phyloP scores from a whole-genome alignment of 1,139 yeast genomes.

The Sugiyamaella castrensis region DNA sequence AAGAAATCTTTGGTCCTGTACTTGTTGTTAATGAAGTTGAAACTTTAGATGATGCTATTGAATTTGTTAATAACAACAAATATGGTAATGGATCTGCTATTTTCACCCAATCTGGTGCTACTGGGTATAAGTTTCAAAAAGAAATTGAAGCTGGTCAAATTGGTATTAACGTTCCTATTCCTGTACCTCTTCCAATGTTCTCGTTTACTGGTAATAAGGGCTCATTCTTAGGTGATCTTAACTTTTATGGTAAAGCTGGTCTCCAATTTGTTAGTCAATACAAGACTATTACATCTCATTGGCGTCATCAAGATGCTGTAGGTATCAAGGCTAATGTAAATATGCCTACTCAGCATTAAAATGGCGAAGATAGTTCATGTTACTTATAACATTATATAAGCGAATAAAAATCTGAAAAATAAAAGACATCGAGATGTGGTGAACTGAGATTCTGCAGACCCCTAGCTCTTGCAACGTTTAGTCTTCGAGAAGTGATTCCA shows the following conservation, averaged over 20 bases:
- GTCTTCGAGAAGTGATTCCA: too few relatives aligned
- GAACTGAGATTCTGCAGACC: too few relatives aligned
- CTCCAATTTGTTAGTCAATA: slow-evolving; percentile 70
- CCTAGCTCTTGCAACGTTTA: too few relatives aligned
- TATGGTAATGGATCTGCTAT: slow-evolving; percentile 76
- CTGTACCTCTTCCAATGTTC: slow-evolving; percentile 83
- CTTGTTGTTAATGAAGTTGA: slow-evolving; percentile 61
- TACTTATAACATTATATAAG: too few relatives aligned
- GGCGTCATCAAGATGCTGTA: slow-evolving; percentile 57
- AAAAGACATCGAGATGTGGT: too few relatives aligned
- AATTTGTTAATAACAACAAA: slow-evolving; percentile 58
- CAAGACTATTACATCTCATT: slow-evolving; percentile 69
- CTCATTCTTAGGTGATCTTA: slow-evolving; percentile 73
- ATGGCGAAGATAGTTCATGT: not conserved
- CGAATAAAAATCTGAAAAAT: too few relatives aligned
- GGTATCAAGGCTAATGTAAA: slow-evolving; percentile 34
- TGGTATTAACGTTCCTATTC: slow-evolving; percentile 78
- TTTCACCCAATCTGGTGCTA: slow-evolving; percentile 67
- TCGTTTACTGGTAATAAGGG: slow-evolving; percentile 79
- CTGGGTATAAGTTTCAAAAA: slow-evolving; percentile 68
- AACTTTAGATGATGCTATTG: slow-evolving; percentile 71
- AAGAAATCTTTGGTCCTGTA: slow-evolving; percentile 78
- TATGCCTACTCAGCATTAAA: slow-evolving; percentile 39
- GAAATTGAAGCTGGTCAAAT: slow-evolving; percentile 75
- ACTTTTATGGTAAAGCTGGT: slow-evolving; percentile 77